phyloP scores from a whole-genome alignment of 306 rosid genomes.

The Acacia acuminata region DNA sequence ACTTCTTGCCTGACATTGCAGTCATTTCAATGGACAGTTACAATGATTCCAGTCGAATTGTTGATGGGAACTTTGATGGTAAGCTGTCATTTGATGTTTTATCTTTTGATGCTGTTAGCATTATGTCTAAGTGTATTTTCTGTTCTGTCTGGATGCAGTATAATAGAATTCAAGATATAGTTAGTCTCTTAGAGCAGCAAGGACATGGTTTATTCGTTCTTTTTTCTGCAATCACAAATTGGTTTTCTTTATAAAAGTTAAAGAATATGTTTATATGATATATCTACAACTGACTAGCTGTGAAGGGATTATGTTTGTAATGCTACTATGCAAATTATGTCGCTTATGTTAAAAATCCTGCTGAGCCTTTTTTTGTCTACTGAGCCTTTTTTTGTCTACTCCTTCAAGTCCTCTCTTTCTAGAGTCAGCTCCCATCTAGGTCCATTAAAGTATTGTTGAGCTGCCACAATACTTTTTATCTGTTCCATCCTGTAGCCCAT shows the following conservation, averaged over 20 bases:
- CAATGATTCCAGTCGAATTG: constrained; percentile 94
- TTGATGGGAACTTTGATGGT: constrained; percentile 98
- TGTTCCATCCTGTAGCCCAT: constrained; percentile 10
- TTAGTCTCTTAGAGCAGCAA: constrained; percentile 10
- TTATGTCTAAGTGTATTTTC: constrained; percentile 8
- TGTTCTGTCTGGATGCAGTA: constrained; percentile 19
- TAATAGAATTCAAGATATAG: not conserved
- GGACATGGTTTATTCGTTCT: constrained; percentile 18
- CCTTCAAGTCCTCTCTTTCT: too few species aligned
- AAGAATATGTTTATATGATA: not conserved
- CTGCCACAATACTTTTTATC: not conserved
- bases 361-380: not conserved
- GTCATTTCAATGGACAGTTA: constrained; percentile 98
- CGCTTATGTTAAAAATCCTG: not conserved
- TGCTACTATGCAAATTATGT: not conserved
- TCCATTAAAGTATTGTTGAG: not conserved
- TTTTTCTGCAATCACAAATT: constrained; percentile 1
- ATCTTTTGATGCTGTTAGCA: constrained; percentile 28
- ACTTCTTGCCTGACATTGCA: constrained; percentile 93
- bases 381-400: not conserved
- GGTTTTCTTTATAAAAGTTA: not conserved
- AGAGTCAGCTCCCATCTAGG: not conserved
- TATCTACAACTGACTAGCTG: not conserved
- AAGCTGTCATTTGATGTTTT: constrained; percentile 36
- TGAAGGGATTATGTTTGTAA: not conserved